These are phyloP conservation scores for Candida pseudoviswanathii DNA, from an alignment of 1,139 yeast species.

Conservation along the genomic window DNA sequence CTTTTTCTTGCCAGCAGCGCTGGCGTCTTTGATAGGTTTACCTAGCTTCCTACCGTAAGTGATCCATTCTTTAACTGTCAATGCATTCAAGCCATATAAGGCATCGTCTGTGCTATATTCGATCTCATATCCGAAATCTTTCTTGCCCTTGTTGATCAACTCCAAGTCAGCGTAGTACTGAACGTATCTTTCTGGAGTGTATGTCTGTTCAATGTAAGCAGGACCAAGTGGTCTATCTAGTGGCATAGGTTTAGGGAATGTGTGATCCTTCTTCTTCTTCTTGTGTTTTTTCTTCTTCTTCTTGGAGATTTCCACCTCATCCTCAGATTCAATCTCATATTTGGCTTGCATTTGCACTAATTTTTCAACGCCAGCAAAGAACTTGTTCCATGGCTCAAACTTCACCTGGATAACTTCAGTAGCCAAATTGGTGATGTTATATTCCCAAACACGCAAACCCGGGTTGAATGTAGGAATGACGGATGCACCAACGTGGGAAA, in stretches of 20 bases:
- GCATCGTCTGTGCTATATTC: slow-evolving; percentile 71
- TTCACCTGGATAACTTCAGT: slow-evolving; percentile 18
- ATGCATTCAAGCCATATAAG: slow-evolving; percentile 53
- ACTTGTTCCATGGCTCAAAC: slow-evolving; percentile 54
- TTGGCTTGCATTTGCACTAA: slow-evolving; percentile 28
- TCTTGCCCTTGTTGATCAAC: slow-evolving; percentile 47
- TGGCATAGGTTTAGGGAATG: slow-evolving; percentile 72
- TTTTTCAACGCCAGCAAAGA: slow-evolving; percentile 50
- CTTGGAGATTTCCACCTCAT: slow-evolving; percentile 15
- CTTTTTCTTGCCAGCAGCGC: slow-evolving; percentile 13
- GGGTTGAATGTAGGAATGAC: slow-evolving; percentile 88
- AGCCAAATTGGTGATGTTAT: slow-evolving; percentile 61
- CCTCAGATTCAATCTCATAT: slow-evolving; percentile 11
- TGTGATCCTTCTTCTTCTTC: slow-evolving; percentile 49
- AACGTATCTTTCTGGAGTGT: slow-evolving; percentile 70
- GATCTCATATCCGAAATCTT: slow-evolving; percentile 57
- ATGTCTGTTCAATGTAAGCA: slow-evolving; percentile 68
- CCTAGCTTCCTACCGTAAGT: slow-evolving; percentile 57
- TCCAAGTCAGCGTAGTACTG: slow-evolving; percentile 72
- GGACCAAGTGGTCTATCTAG: slow-evolving; percentile 62
- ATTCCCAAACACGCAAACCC: slow-evolving; percentile 83
- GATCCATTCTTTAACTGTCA: slow-evolving; percentile 65
- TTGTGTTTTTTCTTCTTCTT: slow-evolving; percentile 17
- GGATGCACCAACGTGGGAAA: slow-evolving; percentile 72
- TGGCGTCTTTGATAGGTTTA: slow-evolving; percentile 23